A percentile compares a stretch with the other conserved stretches of the same genome.
These are phyloP conservation scores for Tanacetum coccineum DNA, from an alignment of 129 eudicot species.

Conservation along the genomic window DNA sequence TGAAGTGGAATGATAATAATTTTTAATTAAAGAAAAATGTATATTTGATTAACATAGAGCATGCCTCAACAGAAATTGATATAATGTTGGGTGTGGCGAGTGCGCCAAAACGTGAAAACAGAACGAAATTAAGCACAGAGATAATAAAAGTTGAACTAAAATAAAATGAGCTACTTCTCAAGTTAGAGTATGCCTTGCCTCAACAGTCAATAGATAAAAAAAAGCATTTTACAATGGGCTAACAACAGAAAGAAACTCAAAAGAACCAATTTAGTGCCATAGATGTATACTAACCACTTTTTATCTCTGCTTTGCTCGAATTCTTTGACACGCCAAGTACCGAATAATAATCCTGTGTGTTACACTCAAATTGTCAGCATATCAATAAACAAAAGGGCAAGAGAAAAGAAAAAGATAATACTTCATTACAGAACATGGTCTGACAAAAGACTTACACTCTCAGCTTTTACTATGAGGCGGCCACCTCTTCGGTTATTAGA, in stretches of 20 bases:
- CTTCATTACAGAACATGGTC: slow-evolving; percentile 9
- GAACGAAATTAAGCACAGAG: slow-evolving; percentile 2
- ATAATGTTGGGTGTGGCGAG: slow-evolving; percentile 6
- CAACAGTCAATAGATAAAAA: slow-evolving; percentile 12
- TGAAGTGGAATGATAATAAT: not conserved
- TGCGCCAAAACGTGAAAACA: not conserved
- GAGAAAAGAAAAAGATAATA: not conserved
- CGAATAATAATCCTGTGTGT: slow-evolving; percentile 68
- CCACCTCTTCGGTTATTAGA: slow-evolving; percentile 45
- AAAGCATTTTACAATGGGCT: slow-evolving; percentile 1
- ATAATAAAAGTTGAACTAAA: slow-evolving; percentile 3
- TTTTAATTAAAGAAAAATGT: not conserved
- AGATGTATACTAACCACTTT: slow-evolving; percentile 70
- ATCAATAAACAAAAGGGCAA: slow-evolving; percentile 6
- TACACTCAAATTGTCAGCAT: not conserved
- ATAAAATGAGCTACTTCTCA: slow-evolving; percentile 5
- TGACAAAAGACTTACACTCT: slow-evolving; percentile 46
- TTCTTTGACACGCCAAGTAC: slow-evolving; percentile 84
- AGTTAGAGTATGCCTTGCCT: not conserved
- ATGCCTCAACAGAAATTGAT: not conserved
- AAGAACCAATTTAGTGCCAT: slow-evolving; percentile 13
- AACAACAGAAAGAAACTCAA: slow-evolving; percentile 9
- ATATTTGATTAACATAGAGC: not conserved
- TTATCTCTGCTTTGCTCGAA: slow-evolving; percentile 89
- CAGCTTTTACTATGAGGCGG: slow-evolving; percentile 73